phyloP scores from a whole-genome alignment of 1,139 yeast genomes.

The Schwanniomyces etchellsii region DNA sequence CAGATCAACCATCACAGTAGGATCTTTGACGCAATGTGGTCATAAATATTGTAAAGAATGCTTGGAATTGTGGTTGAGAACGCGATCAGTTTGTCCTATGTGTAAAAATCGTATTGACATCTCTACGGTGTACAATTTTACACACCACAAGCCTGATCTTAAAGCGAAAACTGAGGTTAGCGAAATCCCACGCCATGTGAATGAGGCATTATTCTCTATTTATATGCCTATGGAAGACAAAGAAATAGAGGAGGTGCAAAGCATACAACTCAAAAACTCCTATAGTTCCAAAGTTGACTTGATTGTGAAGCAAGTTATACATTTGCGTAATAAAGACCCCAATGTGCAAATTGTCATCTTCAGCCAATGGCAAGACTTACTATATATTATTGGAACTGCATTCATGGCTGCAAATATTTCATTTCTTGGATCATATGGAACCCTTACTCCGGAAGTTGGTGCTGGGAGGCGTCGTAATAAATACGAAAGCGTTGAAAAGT shows the following conservation, averaged over 20 bases:
- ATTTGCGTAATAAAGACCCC: slow-evolving; percentile 54
- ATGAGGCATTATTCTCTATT: slow-evolving; percentile 29
- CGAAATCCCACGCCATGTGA: slow-evolving; percentile 9
- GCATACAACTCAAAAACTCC: slow-evolving; percentile 35
- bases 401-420: slow-evolving; percentile 52
- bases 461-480: slow-evolving; percentile 23
- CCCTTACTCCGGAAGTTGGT: slow-evolving; percentile 28
- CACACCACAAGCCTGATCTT: slow-evolving; percentile 41
- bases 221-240: slow-evolving; percentile 44
- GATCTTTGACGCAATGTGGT: slow-evolving; percentile 83
- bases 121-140: slow-evolving; percentile 54
- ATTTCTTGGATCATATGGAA: slow-evolving; percentile 40
- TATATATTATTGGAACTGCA: slow-evolving; percentile 64
- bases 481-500: slow-evolving; percentile 49
- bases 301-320: slow-evolving; percentile 66
- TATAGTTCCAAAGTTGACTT: slow-evolving; percentile 85
- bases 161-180: slow-evolving; percentile 40
- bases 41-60: slow-evolving; percentile 84
- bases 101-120: slow-evolving; percentile 51
- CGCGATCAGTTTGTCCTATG: slow-evolving; percentile 63
- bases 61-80: slow-evolving; percentile 61
- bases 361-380: slow-evolving; percentile 81
- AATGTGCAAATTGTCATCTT: slow-evolving; percentile 75
- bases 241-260: slow-evolving; percentile 40
- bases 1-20: slow-evolving; percentile 59